These are phyloP conservation scores for Centrapalus pauciflorus DNA, from an alignment of 129 eudicot species.

Conservation along the genomic window DNA sequence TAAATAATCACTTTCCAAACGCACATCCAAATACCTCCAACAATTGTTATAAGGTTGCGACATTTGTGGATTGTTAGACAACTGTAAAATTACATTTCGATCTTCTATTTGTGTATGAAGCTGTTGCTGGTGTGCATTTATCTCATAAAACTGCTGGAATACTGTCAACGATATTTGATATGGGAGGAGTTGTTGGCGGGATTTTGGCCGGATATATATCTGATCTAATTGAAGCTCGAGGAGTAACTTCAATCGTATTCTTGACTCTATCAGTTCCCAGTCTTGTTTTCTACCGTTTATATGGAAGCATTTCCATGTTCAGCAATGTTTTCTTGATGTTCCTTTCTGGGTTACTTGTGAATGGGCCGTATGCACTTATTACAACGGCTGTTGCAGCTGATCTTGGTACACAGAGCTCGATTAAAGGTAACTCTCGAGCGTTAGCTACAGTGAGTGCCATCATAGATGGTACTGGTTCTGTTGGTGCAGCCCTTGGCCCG, in stretches of 20 bases:
- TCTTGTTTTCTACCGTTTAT: slow-evolving; percentile 65
- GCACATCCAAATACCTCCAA: no score
- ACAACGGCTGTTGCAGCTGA: slow-evolving; percentile 95
- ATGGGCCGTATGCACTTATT: slow-evolving; percentile 83
- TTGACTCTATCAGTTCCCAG: slow-evolving; percentile 61
- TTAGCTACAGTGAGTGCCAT: slow-evolving; percentile 93
- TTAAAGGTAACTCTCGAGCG: slow-evolving; percentile 75
- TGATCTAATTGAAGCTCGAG: slow-evolving; percentile 82
- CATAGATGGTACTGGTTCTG: slow-evolving; percentile 94
- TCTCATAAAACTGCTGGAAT: slow-evolving; percentile 91
- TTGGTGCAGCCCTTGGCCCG: slow-evolving; percentile 94
- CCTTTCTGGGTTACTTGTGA: slow-evolving; percentile 70
- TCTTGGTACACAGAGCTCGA: slow-evolving; percentile 71
- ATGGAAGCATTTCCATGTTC: slow-evolving; percentile 77
- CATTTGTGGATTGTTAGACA: neutral
- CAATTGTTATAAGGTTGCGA: neutral
- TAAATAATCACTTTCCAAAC: no score
- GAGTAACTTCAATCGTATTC: slow-evolving; percentile 59
- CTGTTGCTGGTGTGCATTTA: slow-evolving; percentile 92
- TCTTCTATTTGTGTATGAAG: slow-evolving; percentile 32
- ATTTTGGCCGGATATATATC: slow-evolving; percentile 71
- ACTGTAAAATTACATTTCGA: neutral
- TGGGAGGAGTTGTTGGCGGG: slow-evolving; percentile 93
- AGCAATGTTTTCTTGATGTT: slow-evolving; percentile 54
- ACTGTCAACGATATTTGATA: slow-evolving; percentile 81